Conservation (phyloP, 805 yeast genomes). For the Ogataea paradorogensis region DNA sequence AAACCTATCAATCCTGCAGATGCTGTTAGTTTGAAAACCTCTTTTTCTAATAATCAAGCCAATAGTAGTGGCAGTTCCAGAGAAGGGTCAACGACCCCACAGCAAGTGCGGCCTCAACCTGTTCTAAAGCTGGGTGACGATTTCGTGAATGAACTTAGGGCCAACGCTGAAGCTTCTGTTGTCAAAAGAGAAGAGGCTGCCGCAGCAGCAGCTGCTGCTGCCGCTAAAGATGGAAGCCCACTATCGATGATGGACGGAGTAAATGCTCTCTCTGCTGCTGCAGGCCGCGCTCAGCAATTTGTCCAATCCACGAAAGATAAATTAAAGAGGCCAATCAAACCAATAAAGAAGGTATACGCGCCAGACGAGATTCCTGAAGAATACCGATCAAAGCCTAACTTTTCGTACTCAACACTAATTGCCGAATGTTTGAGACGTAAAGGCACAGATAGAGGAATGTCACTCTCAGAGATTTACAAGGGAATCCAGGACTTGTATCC, state of each 20-base stretch:
- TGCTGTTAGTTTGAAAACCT: slow-evolving; percentile 54
- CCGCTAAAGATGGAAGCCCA: slow-evolving; percentile 8
- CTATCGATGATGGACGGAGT: slow-evolving; percentile 13
- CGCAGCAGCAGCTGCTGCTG: slow-evolving; percentile 25
- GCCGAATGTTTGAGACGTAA: slow-evolving; percentile 72
- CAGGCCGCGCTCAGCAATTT: slow-evolving; percentile 14
- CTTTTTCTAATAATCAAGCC: slow-evolving; percentile 35
- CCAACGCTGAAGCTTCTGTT: slow-evolving; percentile 30
- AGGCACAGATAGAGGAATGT: slow-evolving; percentile 69
- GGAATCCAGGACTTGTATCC: slow-evolving; percentile 87
- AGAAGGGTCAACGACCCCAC: slow-evolving; percentile 23
- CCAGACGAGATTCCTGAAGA: slow-evolving; percentile 87
- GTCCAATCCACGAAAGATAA: slow-evolving; percentile 21
- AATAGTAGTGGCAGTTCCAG: slow-evolving; percentile 22
- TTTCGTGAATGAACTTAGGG: slow-evolving; percentile 28
- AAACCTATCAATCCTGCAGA: slow-evolving; percentile 54
- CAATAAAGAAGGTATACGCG: slow-evolving; percentile 62
- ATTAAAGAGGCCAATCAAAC: slow-evolving; percentile 48
- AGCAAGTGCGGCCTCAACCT: slow-evolving; percentile 11
- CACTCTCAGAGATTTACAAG: slow-evolving; percentile 79
- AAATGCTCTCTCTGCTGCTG: slow-evolving; percentile 15
- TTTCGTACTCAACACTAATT: slow-evolving; percentile 77
- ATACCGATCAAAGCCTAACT: slow-evolving; percentile 78
- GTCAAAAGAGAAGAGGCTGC: slow-evolving; percentile 28
- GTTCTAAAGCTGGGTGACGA: slow-evolving; percentile 27